Evolutionary conservation across 2,329 filamentous ascomycete species (phyloP), one percentile per base, ranked within the genome.

Genomic region (Fusarium poae): DNA sequence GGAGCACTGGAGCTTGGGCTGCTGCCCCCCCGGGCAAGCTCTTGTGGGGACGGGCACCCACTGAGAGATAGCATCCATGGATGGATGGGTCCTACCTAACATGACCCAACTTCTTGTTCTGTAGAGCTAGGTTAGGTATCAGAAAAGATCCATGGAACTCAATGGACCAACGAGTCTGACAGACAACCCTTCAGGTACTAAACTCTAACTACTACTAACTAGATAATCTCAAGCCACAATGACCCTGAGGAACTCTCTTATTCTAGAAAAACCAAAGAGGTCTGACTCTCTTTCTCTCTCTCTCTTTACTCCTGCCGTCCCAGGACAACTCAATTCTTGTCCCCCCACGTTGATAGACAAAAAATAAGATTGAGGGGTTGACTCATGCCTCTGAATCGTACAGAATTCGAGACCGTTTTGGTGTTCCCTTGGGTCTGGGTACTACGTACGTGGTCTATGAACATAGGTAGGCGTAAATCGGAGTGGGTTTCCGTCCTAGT

Each of bases 181-280:
- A 46, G 11, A 55, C n/a, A 43, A 44, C 43, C 25, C 46, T 61
- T 62, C 66, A 69, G 66, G 66, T 48, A 69, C 66, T 57, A 48
- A 69, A 69, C 66, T 70, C 43, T 50, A 50, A 50, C 48, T 29
- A 30, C 27, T n/a, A n/a, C 27, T 27, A 27, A 6, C 27, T 27
- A 27, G n/a, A n/a, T n/a, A n/a, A n/a, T 12, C 1, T 67, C 46
- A 70, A 69, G 66, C 66, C 66, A 69, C 66, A 40, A 51, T 68
- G 51, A 62, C 50, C 49, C 53, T 62, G 43, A 67, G 57, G 63
- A 53, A 51, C 27, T 60, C 37, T 61, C 45, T 43, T 40, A 52
- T 63, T 70, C 66, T 67, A 63, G 66, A 70, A 70, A 52, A 48
- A 57, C 66, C 52, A 62, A 68, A 34, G 61, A 69, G 46, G 56